These are phyloP conservation scores for Globisporangium nunn DNA, from an alignment of 352 stramenopile species.

Conservation along the genomic window DNA sequence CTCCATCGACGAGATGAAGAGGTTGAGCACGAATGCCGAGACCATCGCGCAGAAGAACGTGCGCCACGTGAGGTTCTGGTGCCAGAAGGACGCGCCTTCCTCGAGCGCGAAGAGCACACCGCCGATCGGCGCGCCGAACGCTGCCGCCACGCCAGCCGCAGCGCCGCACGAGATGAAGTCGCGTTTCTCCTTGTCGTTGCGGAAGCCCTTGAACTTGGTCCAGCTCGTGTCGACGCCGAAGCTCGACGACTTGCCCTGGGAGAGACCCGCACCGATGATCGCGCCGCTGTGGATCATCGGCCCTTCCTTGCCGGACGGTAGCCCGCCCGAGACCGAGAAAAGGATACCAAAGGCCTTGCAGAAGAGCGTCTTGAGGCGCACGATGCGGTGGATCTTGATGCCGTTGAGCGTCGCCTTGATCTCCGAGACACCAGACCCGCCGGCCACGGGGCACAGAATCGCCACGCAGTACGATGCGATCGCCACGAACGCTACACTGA, in stretches of 20 bases:
- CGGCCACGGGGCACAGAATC: slow-evolving; percentile 91
- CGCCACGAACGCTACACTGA: slow-evolving; percentile 90
- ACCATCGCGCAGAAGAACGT: slow-evolving; percentile 97
- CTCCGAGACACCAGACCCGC: slow-evolving; percentile 95
- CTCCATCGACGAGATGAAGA: slow-evolving; percentile 81
- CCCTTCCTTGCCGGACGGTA: slow-evolving; percentile 85
- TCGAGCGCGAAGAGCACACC: slow-evolving; percentile 98
- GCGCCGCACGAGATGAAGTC: slow-evolving; percentile 97
- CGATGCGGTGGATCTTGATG: slow-evolving; percentile 95
- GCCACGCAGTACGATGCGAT: slow-evolving; percentile 90
- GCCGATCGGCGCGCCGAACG: slow-evolving; percentile 96
- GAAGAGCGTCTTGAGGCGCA: slow-evolving; percentile 94
- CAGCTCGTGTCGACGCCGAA: slow-evolving; percentile 86
- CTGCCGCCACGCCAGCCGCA: slow-evolving; percentile 94
- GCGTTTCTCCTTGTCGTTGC: slow-evolving; percentile 94
- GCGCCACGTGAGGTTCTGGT: slow-evolving; percentile 96
- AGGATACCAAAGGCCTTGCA: slow-evolving; percentile 92
- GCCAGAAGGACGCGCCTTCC: slow-evolving; percentile 97
- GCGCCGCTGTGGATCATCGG: slow-evolving; percentile 89
- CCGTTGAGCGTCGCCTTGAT: slow-evolving; percentile 99
- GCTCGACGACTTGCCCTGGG: slow-evolving; percentile 87
- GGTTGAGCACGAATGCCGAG: slow-evolving; percentile 80
- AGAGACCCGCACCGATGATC: slow-evolving; percentile 92
- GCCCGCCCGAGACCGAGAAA: slow-evolving; percentile 68
- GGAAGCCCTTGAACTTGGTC: slow-evolving; percentile 89